Evolutionary conservation across 2,329 filamentous ascomycete genomes (phyloP).

Genomic region (Nemania sp.): DNA sequence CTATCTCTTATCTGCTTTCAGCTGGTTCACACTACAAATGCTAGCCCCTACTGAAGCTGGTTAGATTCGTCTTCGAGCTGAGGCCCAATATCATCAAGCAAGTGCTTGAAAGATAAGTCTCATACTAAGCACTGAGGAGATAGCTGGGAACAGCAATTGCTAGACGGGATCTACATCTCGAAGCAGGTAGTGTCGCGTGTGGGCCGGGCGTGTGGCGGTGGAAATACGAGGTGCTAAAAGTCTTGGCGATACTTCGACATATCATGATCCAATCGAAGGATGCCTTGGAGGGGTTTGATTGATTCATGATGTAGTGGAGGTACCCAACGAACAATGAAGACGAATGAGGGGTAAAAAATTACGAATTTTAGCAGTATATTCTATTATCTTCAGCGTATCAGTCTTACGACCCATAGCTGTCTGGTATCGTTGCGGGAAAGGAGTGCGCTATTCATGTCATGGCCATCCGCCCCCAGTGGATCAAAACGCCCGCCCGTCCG

Average conservation of each 20-base stretch:
- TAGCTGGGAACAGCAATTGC: neutral
- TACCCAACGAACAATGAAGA: neutral
- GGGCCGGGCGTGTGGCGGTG: neutral
- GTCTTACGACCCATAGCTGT: slow-evolving; percentile 13
- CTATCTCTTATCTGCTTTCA: no score
- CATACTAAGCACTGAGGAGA: neutral
- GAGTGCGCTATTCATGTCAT: slow-evolving; percentile 19
- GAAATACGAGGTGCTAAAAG: slow-evolving; percentile 21
- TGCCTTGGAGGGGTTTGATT: neutral
- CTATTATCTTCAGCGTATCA: slow-evolving; percentile 19
- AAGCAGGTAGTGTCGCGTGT: neutral
- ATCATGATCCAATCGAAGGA: slow-evolving; percentile 12
- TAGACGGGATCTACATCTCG: neutral
- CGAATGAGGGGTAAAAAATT: neutral
- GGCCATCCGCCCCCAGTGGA: slow-evolving; percentile 8
- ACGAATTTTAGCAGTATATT: slow-evolving; percentile 9
- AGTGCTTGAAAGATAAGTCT: no score
- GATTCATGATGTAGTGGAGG: no score
- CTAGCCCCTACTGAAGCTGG: no score
- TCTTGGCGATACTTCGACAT: slow-evolving; percentile 14
- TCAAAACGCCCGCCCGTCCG: slow-evolving; percentile 14
- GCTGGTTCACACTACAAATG: no score
- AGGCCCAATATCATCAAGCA: no score
- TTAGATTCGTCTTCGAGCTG: no score
- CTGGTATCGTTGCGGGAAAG: slow-evolving; percentile 15